phyloP scores from a whole-genome alignment of 257 asterid species.

The Rauvolfia tetraphylla region DNA sequence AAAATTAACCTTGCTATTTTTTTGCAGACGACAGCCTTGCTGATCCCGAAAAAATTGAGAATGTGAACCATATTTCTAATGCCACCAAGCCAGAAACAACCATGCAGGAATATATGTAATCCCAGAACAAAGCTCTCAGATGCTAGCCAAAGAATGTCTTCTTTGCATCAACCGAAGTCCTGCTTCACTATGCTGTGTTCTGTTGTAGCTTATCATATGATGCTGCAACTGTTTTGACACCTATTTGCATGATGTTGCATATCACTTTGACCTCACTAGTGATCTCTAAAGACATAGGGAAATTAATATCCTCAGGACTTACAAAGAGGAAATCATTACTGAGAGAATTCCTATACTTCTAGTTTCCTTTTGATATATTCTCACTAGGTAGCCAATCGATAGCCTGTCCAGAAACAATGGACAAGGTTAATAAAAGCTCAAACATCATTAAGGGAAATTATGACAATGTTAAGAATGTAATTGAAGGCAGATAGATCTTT shows the following conservation, averaged over 20 bases:
- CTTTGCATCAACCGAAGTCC: neutral
- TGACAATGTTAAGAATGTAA: neutral
- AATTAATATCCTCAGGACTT: neutral
- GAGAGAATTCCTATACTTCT: neutral
- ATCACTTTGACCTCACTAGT: no score
- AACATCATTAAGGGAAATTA: neutral
- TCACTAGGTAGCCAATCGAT: neutral
- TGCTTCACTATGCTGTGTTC: neutral
- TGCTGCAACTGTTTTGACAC: neutral
- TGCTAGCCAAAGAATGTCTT: neutral
- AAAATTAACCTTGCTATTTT: neutral
- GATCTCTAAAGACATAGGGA: neutral
- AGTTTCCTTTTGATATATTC: neutral
- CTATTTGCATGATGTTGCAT: neutral
- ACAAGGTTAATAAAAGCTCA: neutral
- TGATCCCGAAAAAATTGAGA: neutral
- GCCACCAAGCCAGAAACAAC: neutral
- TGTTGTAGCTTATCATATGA: neutral
- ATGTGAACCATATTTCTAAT: neutral
- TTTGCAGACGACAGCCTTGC: neutral
- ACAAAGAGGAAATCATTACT: neutral
- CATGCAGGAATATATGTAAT: neutral
- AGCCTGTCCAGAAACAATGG: neutral
- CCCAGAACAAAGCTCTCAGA: neutral
- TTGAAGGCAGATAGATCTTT: neutral